Base-by-base conservation (phyloP, 257 asterid species). In the Anisodus tanguticus region DNA sequence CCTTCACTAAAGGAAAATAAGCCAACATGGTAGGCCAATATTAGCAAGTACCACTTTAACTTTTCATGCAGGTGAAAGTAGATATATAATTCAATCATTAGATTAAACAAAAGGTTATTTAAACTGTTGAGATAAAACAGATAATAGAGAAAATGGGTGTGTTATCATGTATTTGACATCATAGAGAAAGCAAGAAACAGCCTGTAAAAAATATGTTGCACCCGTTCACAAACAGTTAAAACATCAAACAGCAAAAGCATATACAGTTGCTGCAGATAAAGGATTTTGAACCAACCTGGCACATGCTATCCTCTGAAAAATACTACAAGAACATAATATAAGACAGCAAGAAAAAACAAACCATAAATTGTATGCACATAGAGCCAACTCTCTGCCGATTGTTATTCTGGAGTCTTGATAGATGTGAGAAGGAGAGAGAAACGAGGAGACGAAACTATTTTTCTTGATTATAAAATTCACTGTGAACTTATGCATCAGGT, bases 1-100 rank as follows among this genome's bases (percentile, higher is more conserved):
- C 99, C 99, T 92, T 93, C 98, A 86, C 98, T 96, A 89, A 80
- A 88, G 59, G 41, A 85, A 82, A 82, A 51, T 49, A 11, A 49
- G 16, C 62, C 60, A 49, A 74, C 39, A 74, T 47, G 59, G 49
- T 74, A 19, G 80, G 60, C 39, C 80, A 74, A 74, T 12, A 47
- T 74, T 49, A 49, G 62, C 41, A 74, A 74, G 45, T 12, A 49
- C 43, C 80, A 74, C 19, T 49, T 74, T 12, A 74, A 49, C 60
- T 49, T 74, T 47, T 58, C 80, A 72, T 45, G 59, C 80, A 72
- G 41, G 41, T 9, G 79, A 72, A 72, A 6, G 43, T 39, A 74
- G 54, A 69, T 69, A 69, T 47, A 74, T 49, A n/a, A 53, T 19
- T 74, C 43, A 74, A 22, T 49, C 62, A 49, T 74, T 74, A 51